A percentile compares a stretch with the other conserved stretches of the same genome.
phyloP scores from a whole-genome alignment of 768 basidiomycete genomes.

The Podaxis sp. region DNA sequence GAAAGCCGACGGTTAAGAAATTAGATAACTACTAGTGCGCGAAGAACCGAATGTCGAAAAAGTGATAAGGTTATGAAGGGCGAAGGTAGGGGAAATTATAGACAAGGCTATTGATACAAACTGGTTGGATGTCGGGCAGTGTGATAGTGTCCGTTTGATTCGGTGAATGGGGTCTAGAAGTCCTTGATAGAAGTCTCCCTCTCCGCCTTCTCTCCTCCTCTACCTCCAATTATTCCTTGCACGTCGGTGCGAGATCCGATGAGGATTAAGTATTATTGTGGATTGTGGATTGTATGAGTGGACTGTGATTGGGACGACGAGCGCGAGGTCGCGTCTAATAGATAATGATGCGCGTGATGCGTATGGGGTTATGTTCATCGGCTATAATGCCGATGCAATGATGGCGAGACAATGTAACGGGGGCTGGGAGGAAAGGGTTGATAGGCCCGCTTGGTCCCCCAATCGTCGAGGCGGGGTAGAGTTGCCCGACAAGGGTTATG shows the following conservation, averaged over 20 bases:
- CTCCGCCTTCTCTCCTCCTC: conserved; percentile 4
- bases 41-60: neutral
- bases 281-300: conserved; percentile 12
- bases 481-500: conserved; percentile 19
- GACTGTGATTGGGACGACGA: conserved; percentile 6
- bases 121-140: conserved; percentile 7
- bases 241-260: conserved; percentile 1
- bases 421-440: neutral
- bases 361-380: neutral
- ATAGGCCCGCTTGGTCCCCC: neutral
- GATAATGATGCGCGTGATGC: neutral
- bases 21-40: neutral
- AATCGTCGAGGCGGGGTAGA: neutral
- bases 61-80: neutral
- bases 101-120: conserved; percentile 24
- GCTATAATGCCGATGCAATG: neutral
- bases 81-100: conserved; percentile 4
- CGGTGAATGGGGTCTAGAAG: conserved; percentile 26
- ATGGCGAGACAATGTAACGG: neutral
- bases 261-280: conserved; percentile 13
- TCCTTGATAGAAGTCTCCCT: conserved; percentile 19
- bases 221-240: neutral
- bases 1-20: neutral
- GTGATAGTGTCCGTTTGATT: conserved; percentile 25
- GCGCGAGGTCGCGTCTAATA: conserved; percentile 4